phyloP scores from a whole-genome alignment of 1,139 yeast genomes.

The Entelexis paramagnoliae region DNA sequence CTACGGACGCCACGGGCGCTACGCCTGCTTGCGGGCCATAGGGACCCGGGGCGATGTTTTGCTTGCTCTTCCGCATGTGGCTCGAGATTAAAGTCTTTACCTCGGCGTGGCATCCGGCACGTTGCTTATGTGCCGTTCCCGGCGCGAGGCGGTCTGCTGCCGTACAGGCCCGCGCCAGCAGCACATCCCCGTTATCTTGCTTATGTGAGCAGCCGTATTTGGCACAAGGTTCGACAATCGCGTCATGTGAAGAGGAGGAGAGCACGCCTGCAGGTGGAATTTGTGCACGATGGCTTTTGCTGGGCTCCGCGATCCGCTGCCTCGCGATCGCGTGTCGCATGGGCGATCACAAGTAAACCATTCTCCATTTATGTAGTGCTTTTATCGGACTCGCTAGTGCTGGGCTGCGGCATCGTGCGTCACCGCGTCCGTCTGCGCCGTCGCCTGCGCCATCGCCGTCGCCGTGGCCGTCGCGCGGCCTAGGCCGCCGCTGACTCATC shows the following conservation, averaged over 20 bases:
- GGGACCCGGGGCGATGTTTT: not conserved
- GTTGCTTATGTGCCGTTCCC: slow-evolving; percentile 3
- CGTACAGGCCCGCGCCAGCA: not conserved
- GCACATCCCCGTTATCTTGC: not conserved
- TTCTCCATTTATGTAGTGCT: no score
- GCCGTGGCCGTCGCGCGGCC: no score
- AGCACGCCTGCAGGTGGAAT: no score
- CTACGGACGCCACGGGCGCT: not conserved
- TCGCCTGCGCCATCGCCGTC: no score
- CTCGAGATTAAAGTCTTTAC: not conserved
- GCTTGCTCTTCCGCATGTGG: not conserved
- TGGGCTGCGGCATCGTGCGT: no score
- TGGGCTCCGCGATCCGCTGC: no score
- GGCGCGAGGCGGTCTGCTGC: not conserved
- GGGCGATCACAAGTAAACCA: no score
- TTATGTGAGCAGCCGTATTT: not conserved
- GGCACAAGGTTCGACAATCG: not conserved
- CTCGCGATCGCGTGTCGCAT: no score
- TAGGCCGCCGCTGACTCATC: slow-evolving; percentile 4
- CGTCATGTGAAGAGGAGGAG: not conserved
- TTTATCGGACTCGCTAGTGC: no score
- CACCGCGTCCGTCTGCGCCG: no score
- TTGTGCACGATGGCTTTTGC: no score
- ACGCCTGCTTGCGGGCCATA: not conserved
- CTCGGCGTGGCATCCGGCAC: not conserved